Percentiles rank a stretch among this genome's conserved stretches.
Conservation (phyloP, 306 rosid species). For the Oemleria cerasiformis region DNA sequence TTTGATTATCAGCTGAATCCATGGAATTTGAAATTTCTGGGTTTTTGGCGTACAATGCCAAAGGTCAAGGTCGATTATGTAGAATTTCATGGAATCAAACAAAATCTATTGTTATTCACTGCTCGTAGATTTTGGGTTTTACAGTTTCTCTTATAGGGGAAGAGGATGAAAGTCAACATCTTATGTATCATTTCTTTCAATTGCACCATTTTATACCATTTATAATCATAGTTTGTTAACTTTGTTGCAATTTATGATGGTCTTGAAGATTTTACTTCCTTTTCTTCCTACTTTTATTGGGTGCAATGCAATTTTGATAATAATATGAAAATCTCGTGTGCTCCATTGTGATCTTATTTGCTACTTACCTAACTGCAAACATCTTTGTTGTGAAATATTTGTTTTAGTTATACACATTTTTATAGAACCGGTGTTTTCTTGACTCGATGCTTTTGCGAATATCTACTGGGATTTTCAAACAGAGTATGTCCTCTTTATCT, state of each 20-base stretch:
- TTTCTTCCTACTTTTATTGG: not conserved
- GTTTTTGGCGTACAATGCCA: not conserved
- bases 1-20: not conserved
- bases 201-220: not conserved
- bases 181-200: constrained; percentile 42
- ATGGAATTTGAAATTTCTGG: not conserved
- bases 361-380: not conserved
- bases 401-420: not conserved
- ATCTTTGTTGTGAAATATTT: constrained; percentile 1
- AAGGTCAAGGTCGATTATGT: not conserved
- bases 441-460: constrained; percentile 30
- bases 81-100: not conserved
- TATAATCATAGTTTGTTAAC: not conserved
- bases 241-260: not conserved
- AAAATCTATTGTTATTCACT: not conserved
- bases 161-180: constrained; percentile 58
- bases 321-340: not conserved
- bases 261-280: not conserved
- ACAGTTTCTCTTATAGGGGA: constrained; percentile 2
- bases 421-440: constrained; percentile 39
- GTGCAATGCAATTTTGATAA: not conserved
- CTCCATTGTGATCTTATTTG: not conserved
- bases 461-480: constrained; percentile 22
- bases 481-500: constrained; percentile 51
- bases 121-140: constrained; percentile 12